Conservation (phyloP, 208 protist species). For the Trypanosoma avium region DNA sequence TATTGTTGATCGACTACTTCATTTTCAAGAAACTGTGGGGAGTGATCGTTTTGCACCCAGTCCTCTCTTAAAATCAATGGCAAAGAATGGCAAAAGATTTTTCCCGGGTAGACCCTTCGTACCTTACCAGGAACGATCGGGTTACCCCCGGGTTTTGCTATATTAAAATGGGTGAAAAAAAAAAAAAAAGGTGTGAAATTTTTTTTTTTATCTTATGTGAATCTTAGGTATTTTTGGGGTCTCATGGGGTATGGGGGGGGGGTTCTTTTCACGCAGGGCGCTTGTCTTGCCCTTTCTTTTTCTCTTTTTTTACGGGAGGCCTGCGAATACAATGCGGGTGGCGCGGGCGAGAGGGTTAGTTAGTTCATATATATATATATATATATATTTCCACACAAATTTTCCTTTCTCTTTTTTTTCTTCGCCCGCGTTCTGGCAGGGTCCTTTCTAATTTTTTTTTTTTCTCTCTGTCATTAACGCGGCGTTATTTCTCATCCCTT, state of each 20-base stretch:
- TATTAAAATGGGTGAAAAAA: conserved; percentile 22
- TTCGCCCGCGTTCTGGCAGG: neutral
- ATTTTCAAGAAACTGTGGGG: conserved; percentile 44
- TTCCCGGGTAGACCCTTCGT: conserved; percentile 78
- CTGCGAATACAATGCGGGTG: no score
- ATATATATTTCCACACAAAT: no score
- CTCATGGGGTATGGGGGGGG: neutral
- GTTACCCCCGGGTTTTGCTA: conserved; percentile 50
- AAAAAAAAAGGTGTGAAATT: neutral
- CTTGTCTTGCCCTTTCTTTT: neutral
- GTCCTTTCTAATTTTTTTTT: no score
- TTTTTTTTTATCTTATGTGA: neutral
- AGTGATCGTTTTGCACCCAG: conserved; percentile 64
- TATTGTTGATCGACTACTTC: conserved; percentile 53
- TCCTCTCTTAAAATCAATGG: conserved; percentile 62
- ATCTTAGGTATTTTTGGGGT: neutral
- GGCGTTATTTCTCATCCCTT: neutral
- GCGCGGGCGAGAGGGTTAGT: no score
- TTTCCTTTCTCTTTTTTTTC: neutral
- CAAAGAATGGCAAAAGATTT: conserved; percentile 55
- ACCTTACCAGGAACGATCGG: conserved; percentile 68
- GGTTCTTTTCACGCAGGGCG: neutral
- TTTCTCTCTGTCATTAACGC: no score
- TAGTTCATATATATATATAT: no score
- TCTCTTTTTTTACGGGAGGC: neutral